These are phyloP conservation scores for Blastobotrys illinoisensis DNA, from an alignment of 1,139 yeast species.

Conservation along the genomic window DNA sequence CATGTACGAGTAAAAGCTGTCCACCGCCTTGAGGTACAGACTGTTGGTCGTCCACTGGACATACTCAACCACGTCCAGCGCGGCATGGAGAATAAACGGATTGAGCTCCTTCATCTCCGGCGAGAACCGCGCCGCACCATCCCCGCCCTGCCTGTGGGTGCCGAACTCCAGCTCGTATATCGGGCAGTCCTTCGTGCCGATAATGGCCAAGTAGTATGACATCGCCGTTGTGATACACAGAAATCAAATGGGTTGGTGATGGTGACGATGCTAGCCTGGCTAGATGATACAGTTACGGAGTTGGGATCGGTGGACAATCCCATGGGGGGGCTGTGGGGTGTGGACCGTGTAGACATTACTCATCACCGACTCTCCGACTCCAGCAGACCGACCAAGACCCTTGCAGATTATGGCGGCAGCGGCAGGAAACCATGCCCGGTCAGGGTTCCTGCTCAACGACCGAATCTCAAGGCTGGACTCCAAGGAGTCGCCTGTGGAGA, in stretches of 20 bases:
- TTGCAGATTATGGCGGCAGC: background rate
- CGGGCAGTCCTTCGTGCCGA: conserved; percentile 84
- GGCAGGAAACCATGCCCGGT: background rate
- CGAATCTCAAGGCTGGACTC: background rate
- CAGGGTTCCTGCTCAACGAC: conserved; percentile 1
- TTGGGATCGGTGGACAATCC: background rate
- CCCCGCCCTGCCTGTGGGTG: conserved; percentile 59
- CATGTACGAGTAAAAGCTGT: conserved; percentile 74
- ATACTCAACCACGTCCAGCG: conserved; percentile 86
- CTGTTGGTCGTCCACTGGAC: conserved; percentile 70
- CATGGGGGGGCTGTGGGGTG: background rate
- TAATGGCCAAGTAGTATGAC: conserved; percentile 82
- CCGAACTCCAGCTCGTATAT: conserved; percentile 85
- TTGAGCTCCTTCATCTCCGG: conserved; percentile 69
- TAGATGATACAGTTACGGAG: background rate
- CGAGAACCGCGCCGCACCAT: conserved; percentile 59
- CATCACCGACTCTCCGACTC: background rate
- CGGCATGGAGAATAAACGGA: conserved; percentile 83
- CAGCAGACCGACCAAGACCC: background rate
- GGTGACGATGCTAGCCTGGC: background rate
- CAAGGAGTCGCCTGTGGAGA: background rate
- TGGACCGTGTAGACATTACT: background rate
- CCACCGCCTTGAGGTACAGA: conserved; percentile 70
- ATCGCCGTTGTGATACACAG: conserved; percentile 25
- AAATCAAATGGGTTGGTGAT: background rate